Evolutionary conservation across 208 protist genomes (phyloP), one percentile per base, ranked within the genome.

Genomic region (Trypanosoma vivax): DNA sequence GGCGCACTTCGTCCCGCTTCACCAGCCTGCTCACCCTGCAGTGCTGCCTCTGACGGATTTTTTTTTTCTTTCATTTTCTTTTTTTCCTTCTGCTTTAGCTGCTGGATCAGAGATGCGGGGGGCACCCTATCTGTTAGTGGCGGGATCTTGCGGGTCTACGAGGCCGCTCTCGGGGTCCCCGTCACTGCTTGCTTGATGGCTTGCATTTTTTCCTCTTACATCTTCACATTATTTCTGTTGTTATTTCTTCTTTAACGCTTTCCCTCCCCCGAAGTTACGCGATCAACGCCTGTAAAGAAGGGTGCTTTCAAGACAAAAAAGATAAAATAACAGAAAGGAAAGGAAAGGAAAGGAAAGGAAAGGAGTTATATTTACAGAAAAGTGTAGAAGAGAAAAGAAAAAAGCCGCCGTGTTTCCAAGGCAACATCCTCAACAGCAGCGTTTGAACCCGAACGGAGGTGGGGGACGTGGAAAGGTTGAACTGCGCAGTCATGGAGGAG

Each of bases 401-500:
- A n/a, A n/a, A n/a, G n/a, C n/a, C n/a, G n/a, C n/a, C n/a, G n/a
- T n/a, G n/a, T n/a, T n/a, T n/a, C n/a, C n/a, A n/a, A n/a, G n/a
- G n/a, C n/a, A n/a, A n/a, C n/a, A n/a, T n/a, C 18, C 11, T 16
- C 19, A 4, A 18, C 42, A 25, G 14, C 7, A 23, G 2, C 43
- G 40, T 16, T n/a, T 27, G 19, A 40, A 25, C n/a, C n/a, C 41
- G 10, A 0, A 23, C 2, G 9, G 2, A 55, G 23, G 35, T 10
- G 37, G 5, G 14, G 14, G 11, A 28, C 1, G 3, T 21, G 18
- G 11, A 47, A 27, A 38, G 13, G 18, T 23, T 23, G 7, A 21
- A 33, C 25, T 18, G 35, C 2, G 46, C 2, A 61, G 24, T 14
- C 30, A 88, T 90, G 83, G 69, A 76, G 7, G 79, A 85, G 34